A percentile compares a stretch with the other conserved stretches of the same genome.
Evolutionary conservation across 495 filamentous ascomycete genomes (phyloP).

Genomic region (Aspergillus incahuasiensis): DNA sequence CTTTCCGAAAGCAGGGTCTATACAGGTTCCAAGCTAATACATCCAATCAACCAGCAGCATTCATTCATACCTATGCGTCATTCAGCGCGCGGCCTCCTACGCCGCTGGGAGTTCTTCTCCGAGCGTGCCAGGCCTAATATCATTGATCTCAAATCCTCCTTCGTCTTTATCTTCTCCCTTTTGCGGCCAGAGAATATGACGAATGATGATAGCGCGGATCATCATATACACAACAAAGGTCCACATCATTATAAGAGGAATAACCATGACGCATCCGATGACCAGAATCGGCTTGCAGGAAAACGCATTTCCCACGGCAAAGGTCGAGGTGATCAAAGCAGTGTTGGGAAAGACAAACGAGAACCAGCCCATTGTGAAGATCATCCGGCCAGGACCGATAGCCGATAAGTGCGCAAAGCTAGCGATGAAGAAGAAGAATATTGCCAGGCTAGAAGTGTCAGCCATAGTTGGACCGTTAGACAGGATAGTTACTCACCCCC

Average conservation of each 20-base stretch:
- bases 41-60: background rate
- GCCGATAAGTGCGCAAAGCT: slow-evolving; percentile 74
- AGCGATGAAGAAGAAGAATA: slow-evolving; percentile 83
- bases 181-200: slow-evolving; percentile 68
- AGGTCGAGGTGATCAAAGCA: slow-evolving; percentile 67
- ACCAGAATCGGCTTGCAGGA: slow-evolving; percentile 57
- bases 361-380: slow-evolving; percentile 85
- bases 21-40: background rate
- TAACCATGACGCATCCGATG: slow-evolving; percentile 61
- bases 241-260: slow-evolving; percentile 63
- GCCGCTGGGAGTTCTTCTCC: slow-evolving; percentile 11
- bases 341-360: slow-evolving; percentile 88
- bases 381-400: slow-evolving; percentile 55
- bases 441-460: slow-evolving; percentile 50
- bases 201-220: slow-evolving; percentile 59
- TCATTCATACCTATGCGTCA: background rate
- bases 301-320: slow-evolving; percentile 64
- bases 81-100: background rate
- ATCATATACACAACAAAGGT: slow-evolving; percentile 64
- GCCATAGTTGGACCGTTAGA: background rate
- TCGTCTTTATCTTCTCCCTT: slow-evolving; percentile 62
- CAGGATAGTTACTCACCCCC: slow-evolving; percentile 48
- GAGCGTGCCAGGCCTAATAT: slow-evolving; percentile 24
- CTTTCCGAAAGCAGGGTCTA: background rate
- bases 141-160: slow-evolving; percentile 50